Base-by-base conservation (phyloP, 139 green algal genomes). In the Picochlorum sp. region DNA sequence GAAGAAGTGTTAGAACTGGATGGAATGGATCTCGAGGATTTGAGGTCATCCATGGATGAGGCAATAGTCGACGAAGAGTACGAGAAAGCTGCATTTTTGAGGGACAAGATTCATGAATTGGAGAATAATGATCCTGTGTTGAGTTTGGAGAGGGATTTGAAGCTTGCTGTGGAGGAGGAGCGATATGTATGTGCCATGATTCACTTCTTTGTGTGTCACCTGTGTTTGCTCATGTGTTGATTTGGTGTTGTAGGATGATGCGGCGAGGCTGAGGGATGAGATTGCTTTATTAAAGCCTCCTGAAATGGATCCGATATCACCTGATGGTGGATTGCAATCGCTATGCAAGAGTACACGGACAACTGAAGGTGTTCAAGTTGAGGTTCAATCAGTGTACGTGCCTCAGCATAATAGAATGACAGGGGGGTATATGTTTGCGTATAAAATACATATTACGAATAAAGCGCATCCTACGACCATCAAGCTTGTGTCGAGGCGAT, bases 381-480 rank as follows among this genome's bases (percentile, higher is more conserved):
- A 54, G 6, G 65, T 65, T n/a, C 21, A 58, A 13, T 57, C 49
- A 23, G 51, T 64, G 34, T 75, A 63, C 6, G 51, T 70, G 4
- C 68, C 68, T 10, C n/a, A 30, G 2, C 13, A 63, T 20, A 60
- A 20, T 24, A 4, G 3, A 0, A 51, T 62, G 1, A 62, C 18
- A 5, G 5, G 18, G 1, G 18, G 50, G 16, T 75, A 34, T 41
- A 38, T 66, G 13, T 75, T 70, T 60, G 68, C 50, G 23, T 72
- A 75, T 21, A 38, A 68, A 28, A 75, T 75, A 31, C 45, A 4
- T 23, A 70, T 75, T 18, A 55, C 21, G 9, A 75, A 75, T 24
- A 54, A 70, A 45, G 31, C 50, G 13, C 23, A 51, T 21, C 30
- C 50, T 23, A 75, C 34, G n/a, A 66, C 61, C 4, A 51, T 75